These are phyloP conservation scores for Haplosporangium gracile DNA, from an alignment of 192 early-diverging fungal species.

Conservation along the genomic window DNA sequence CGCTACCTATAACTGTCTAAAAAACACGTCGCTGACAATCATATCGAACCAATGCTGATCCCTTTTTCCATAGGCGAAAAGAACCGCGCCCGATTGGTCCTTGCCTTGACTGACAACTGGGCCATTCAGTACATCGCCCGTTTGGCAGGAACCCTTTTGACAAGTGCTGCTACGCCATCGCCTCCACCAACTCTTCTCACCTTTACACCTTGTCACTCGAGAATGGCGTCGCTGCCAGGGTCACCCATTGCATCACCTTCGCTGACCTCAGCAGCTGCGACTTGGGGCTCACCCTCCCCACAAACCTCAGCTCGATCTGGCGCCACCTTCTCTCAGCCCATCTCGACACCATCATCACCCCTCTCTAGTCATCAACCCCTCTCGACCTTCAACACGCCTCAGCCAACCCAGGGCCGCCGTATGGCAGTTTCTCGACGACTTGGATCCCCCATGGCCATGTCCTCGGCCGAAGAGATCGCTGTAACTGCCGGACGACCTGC, in stretches of 20 bases:
- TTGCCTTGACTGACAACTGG: constrained; percentile 66
- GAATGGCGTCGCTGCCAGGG: constrained; percentile 70
- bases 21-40: neutral
- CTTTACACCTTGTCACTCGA: constrained; percentile 72
- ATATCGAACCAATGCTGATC: neutral
- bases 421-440: constrained; percentile 39
- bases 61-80: constrained; percentile 55
- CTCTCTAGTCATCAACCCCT: neutral
- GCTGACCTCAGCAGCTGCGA: constrained; percentile 7
- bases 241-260: constrained; percentile 29
- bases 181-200: constrained; percentile 49
- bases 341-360: constrained; percentile 31
- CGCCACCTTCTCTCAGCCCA: constrained; percentile 5
- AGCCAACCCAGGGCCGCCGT: constrained; percentile 29
- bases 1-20: neutral
- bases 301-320: constrained; percentile 5
- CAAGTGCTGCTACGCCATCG: constrained; percentile 49
- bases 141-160: constrained; percentile 62
- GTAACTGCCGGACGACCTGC: neutral
- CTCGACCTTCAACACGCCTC: constrained; percentile 12
- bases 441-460: constrained; percentile 17
- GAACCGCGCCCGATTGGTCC: constrained; percentile 59
- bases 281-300: neutral
- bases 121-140: constrained; percentile 66
- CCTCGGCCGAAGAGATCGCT: constrained; percentile 3